These are phyloP conservation scores for Colletotrichum magnum DNA, from an alignment of 2,329 filamentous ascomycete species.

Conservation along the genomic window DNA sequence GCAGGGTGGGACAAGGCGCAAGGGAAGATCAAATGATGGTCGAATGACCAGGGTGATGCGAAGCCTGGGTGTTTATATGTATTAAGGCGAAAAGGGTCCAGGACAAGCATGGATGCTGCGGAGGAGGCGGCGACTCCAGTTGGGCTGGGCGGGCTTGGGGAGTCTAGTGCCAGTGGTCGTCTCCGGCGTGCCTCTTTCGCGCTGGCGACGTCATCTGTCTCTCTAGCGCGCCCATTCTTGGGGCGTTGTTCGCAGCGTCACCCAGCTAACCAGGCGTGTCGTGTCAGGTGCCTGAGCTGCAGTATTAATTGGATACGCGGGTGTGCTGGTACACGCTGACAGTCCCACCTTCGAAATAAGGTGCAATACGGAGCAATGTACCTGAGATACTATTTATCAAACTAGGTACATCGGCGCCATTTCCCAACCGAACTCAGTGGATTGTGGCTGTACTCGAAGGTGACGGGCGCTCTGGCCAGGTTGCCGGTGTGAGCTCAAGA, in stretches of 20 bases:
- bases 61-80: slow-evolving; percentile 38
- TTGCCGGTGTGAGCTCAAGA: slow-evolving; percentile 8
- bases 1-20: slow-evolving; percentile 33
- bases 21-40: slow-evolving; percentile 26
- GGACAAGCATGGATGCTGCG: slow-evolving; percentile 30
- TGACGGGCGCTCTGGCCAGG: slow-evolving; percentile 22
- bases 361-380: too few relatives aligned
- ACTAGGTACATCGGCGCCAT: not conserved
- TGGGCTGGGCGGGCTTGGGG: slow-evolving; percentile 12
- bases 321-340: not conserved
- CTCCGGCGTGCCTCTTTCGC: slow-evolving; percentile 37
- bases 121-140: slow-evolving; percentile 33
- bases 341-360: slow-evolving; percentile 28
- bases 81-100: slow-evolving; percentile 16
- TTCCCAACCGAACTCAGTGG: slow-evolving; percentile 6
- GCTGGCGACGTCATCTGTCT: slow-evolving; percentile 41
- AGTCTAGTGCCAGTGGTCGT: slow-evolving; percentile 7
- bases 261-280: slow-evolving; percentile 26
- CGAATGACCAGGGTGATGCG: slow-evolving; percentile 20
- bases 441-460: slow-evolving; percentile 4
- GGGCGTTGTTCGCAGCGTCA: slow-evolving; percentile 39
- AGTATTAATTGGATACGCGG: not conserved
- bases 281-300: slow-evolving; percentile 8
- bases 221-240: slow-evolving; percentile 36
- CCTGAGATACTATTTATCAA: too few relatives aligned